These are phyloP conservation scores for Wolfiporia cocos DNA, from an alignment of 1,284 basidiomycete species.

Conservation along the genomic window DNA sequence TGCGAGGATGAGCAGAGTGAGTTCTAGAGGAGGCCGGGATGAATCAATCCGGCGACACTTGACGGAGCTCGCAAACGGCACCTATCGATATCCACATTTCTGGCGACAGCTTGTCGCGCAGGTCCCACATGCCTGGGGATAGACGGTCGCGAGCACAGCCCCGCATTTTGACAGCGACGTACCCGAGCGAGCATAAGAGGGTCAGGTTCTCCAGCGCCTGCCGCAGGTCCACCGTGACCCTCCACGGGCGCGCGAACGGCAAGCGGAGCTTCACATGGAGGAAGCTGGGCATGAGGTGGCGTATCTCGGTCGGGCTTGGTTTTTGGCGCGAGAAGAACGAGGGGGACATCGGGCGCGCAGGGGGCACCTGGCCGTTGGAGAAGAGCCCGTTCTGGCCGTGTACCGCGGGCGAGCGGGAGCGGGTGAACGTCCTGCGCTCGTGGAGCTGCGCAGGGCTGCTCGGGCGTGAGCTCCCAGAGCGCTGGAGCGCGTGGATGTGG, in stretches of 20 bases:
- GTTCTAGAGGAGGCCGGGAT: constrained; percentile 37
- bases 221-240: constrained; percentile 48
- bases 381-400: constrained; percentile 21
- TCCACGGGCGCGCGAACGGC: constrained; percentile 34
- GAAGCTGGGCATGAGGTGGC: constrained; percentile 36
- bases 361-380: constrained; percentile 23
- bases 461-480: constrained; percentile 20
- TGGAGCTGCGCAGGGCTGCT: constrained; percentile 17
- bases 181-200: constrained; percentile 47
- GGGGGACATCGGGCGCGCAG: constrained; percentile 22
- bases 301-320: constrained; percentile 14
- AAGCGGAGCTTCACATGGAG: constrained; percentile 36
- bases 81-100: constrained; percentile 41
- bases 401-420: constrained; percentile 50
- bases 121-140: constrained; percentile 29
- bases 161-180: constrained; percentile 29
- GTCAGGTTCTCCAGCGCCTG: constrained; percentile 51
- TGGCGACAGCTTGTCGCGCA: constrained; percentile 17
- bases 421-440: constrained; percentile 39
- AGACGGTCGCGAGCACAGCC: constrained; percentile 16
- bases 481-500: constrained; percentile 13
- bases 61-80: constrained; percentile 13
- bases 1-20: constrained; percentile 47
- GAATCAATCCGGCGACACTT: not conserved
- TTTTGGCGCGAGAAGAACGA: constrained; percentile 22